Evolutionary conservation across 176 grass and related monocot species (phyloP).

Genomic region (Microstegium vimineum): DNA sequence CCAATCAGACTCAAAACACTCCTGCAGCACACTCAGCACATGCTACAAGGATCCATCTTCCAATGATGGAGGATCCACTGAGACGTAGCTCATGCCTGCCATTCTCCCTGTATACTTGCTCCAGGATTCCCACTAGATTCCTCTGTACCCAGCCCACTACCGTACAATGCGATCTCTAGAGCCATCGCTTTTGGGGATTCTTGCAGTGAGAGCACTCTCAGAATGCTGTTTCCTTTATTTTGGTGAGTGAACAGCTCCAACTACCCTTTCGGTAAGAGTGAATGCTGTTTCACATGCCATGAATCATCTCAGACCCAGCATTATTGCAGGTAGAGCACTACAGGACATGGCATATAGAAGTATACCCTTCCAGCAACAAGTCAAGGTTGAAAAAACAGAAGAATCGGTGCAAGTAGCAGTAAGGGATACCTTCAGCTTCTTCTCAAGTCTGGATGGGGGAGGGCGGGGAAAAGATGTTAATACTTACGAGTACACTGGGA

Average conservation of each 20-base stretch:
- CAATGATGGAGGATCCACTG: conserved; percentile 39
- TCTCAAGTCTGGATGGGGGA: background rate
- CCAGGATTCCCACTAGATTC: conserved; percentile 47
- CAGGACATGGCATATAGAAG: background rate
- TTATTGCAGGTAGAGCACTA: background rate
- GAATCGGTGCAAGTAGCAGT: background rate
- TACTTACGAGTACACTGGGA: background rate
- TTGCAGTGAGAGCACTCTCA: conserved; percentile 24
- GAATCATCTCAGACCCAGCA: background rate
- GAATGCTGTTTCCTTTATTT: conserved; percentile 38
- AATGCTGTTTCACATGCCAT: conserved; percentile 27
- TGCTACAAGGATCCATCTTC: conserved; percentile 45
- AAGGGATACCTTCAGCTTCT: background rate
- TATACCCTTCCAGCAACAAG: background rate
- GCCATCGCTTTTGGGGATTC: conserved; percentile 41
- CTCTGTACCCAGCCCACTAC: conserved; percentile 31
- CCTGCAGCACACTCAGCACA: conserved; percentile 36
- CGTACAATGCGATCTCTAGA: conserved; percentile 37
- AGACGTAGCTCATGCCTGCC: conserved; percentile 32
- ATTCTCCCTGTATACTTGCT: conserved; percentile 37
- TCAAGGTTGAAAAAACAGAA: conserved; percentile 13
- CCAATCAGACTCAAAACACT: conserved; percentile 45
- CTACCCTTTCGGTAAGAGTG: conserved; percentile 18
- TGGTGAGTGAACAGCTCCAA: conserved; percentile 16
- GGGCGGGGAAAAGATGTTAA: no score